phyloP scores from a whole-genome alignment of 345 rosid genomes.

The Leavenworthia alabamica region DNA sequence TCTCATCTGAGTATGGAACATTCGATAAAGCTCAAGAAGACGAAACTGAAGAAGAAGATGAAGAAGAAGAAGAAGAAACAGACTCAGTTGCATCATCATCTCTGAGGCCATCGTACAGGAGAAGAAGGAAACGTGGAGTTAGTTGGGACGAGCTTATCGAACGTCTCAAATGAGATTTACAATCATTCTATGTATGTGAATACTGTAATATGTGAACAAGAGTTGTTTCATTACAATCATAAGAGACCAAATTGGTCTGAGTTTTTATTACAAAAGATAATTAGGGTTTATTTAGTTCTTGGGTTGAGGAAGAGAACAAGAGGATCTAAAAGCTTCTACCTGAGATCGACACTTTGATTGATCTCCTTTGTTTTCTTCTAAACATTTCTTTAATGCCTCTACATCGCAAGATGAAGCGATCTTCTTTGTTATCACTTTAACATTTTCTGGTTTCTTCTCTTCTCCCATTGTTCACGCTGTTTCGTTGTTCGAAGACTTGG shows the following conservation, averaged over 20 bases:
- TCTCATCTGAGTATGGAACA: constrained; percentile 72
- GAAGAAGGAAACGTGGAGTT: constrained; percentile 31
- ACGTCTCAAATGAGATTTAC: constrained; percentile 43
- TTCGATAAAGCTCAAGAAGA: constrained; percentile 49
- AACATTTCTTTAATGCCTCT: constrained; percentile 78
- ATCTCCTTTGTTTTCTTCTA: constrained; percentile 81
- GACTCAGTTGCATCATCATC: constrained; percentile 22
- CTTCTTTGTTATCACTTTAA: constrained; percentile 35
- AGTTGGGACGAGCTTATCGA: constrained; percentile 77
- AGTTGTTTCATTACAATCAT: constrained; percentile 7
- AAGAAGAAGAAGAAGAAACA: constrained; percentile 25
- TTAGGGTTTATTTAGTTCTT: constrained; percentile 17
- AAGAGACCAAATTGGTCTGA: constrained; percentile 31
- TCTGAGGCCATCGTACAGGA: constrained; percentile 27
- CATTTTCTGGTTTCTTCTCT: constrained; percentile 23
- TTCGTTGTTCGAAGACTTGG: not conserved
- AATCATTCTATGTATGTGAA: not conserved
- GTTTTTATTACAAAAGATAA: constrained; percentile 24
- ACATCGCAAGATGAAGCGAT: constrained; percentile 61
- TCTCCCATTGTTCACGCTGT: constrained; percentile 30
- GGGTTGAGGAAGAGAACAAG: constrained; percentile 58
- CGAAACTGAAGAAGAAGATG: constrained; percentile 19
- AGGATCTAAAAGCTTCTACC: constrained; percentile 69
- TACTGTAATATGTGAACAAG: not conserved
- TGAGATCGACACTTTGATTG: constrained; percentile 61